Conservation (phyloP, 1,139 yeast genomes). For the Protomyces macrosporus region DNA sequence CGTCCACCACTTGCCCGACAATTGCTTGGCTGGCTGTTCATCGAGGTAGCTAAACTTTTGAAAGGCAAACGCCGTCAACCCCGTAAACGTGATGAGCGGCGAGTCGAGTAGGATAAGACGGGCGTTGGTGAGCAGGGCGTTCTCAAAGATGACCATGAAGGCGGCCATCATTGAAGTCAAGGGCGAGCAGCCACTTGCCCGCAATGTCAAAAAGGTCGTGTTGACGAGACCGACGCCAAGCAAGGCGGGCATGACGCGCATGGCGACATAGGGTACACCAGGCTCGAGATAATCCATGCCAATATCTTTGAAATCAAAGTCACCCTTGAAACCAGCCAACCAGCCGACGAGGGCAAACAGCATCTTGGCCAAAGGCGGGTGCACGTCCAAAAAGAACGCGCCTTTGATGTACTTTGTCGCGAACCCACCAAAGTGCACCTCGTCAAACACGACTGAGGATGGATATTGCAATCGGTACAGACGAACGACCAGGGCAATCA, state of each 20-base stretch:
- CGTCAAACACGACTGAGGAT: slow-evolving; percentile 84
- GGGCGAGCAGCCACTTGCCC: slow-evolving; percentile 84
- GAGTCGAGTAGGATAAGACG: slow-evolving; percentile 86
- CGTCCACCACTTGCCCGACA: slow-evolving; percentile 63
- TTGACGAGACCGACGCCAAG: slow-evolving; percentile 77
- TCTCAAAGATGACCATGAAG: slow-evolving; percentile 68
- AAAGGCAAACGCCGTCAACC: slow-evolving; percentile 73
- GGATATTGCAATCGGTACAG: slow-evolving; percentile 61
- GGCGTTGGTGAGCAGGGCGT: slow-evolving; percentile 80
- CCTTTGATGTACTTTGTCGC: slow-evolving; percentile 67
- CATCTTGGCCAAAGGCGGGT: slow-evolving; percentile 91
- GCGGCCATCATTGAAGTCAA: slow-evolving; percentile 64
- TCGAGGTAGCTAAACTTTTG: slow-evolving; percentile 61
- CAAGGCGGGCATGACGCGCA: slow-evolving; percentile 82
- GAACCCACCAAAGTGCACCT: slow-evolving; percentile 65
- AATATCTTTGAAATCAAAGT: slow-evolving; percentile 64
- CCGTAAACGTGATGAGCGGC: slow-evolving; percentile 85
- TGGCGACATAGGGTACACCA: slow-evolving; percentile 60
- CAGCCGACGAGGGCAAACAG: slow-evolving; percentile 70
- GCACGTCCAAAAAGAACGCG: slow-evolving; percentile 81
- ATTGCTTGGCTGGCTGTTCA: slow-evolving; percentile 56
- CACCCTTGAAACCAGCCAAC: slow-evolving; percentile 71
- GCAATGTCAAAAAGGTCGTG: slow-evolving; percentile 71
- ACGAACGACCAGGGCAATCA: slow-evolving; percentile 55
- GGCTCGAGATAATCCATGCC: slow-evolving; percentile 50